These are phyloP conservation scores for Penicillium sp. DNA, from an alignment of 2,329 filamentous ascomycete species.

Conservation along the genomic window DNA sequence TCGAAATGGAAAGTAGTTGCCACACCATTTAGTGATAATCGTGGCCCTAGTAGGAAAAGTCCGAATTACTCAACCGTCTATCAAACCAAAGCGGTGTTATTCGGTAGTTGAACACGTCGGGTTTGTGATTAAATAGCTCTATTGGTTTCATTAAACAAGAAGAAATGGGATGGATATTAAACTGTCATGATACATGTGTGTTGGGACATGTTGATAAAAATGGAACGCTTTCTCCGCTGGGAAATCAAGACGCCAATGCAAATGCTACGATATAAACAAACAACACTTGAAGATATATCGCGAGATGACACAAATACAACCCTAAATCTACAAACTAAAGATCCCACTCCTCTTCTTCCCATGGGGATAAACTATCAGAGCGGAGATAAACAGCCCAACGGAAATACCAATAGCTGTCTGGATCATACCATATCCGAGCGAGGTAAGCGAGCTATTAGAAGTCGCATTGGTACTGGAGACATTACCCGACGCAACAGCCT, in stretches of 20 bases:
- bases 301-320: background rate
- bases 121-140: no score
- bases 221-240: background rate
- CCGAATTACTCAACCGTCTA: no score
- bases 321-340: constrained; percentile 35
- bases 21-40: no score
- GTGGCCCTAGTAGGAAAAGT: no score
- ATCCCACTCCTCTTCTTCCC: constrained; percentile 46
- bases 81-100: no score
- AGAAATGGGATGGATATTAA: no score
- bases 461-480: background rate
- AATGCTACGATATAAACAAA: background rate
- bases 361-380: constrained; percentile 45
- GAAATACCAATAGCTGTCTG: constrained; percentile 48
- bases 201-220: background rate
- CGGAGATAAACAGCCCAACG: constrained; percentile 45
- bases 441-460: constrained; percentile 22
- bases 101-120: no score
- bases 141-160: no score
- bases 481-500: constrained; percentile 44
- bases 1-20: no score
- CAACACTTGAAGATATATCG: background rate
- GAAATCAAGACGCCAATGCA: background rate
- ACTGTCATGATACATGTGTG: background rate
- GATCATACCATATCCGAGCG: constrained; percentile 45